Evolutionary conservation across 2,329 filamentous ascomycete genomes (phyloP).

Genomic region (Exutisphaerella laricina): DNA sequence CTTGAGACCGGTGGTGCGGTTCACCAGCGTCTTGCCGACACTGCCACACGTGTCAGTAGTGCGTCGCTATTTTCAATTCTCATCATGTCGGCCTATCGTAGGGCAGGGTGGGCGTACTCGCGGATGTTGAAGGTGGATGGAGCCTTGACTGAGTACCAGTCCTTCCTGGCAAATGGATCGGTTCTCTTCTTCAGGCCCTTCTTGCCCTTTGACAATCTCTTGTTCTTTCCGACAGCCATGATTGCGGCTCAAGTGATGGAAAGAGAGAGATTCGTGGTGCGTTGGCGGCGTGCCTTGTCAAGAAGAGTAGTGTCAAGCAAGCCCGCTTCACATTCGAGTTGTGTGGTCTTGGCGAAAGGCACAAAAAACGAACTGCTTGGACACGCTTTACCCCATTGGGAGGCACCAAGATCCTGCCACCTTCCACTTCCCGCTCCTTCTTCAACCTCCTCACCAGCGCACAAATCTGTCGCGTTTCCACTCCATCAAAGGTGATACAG

Average conservation of each 20-base stretch:
- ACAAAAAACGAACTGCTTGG: too few relatives aligned
- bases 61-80: neutral
- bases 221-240: conserved; percentile 92
- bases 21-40: conserved; percentile 99
- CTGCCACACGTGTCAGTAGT: conserved; percentile 49
- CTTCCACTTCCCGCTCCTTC: too few relatives aligned
- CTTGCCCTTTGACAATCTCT: conserved; percentile 99
- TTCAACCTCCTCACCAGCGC: too few relatives aligned
- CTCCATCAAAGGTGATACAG: conserved; percentile 1
- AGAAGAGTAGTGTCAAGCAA: neutral
- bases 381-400: too few relatives aligned
- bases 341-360: neutral
- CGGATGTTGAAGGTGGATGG: conserved; percentile 91
- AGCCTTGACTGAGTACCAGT: conserved; percentile 99
- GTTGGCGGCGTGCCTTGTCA: conserved; percentile 13
- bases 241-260: conserved; percentile 27
- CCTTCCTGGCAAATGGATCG: conserved; percentile 96
- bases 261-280: conserved; percentile 19
- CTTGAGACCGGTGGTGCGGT: conserved; percentile 99
- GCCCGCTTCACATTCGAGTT: neutral
- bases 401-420: too few relatives aligned
- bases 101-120: conserved; percentile 64
- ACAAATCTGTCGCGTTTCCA: conserved; percentile 4
- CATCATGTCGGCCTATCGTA: conserved; percentile 5
- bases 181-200: conserved; percentile 99